Conservation (phyloP, 257 asterid genomes). For the Rehmannia glutinosa region DNA sequence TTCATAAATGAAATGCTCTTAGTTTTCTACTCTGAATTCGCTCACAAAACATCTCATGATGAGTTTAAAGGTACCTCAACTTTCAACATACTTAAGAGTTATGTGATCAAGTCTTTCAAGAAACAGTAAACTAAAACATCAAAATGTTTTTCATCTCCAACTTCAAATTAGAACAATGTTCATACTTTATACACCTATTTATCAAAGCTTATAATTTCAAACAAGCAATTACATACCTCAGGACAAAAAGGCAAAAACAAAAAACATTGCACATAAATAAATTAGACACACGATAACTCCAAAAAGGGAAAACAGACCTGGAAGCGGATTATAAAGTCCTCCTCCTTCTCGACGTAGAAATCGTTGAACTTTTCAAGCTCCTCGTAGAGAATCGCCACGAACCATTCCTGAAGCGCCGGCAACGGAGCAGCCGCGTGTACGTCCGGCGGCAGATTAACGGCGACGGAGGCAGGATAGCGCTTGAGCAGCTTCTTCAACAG, state of each 20-base stretch:
- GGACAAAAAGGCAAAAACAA: neutral
- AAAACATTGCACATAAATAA: neutral
- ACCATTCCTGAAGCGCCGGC: conserved; percentile 61
- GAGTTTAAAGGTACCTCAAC: neutral
- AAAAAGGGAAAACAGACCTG: conserved; percentile 41
- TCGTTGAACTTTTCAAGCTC: conserved; percentile 90
- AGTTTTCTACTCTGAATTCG: neutral
- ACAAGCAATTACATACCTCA: neutral
- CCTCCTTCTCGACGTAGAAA: conserved; percentile 97
- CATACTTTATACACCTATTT: neutral
- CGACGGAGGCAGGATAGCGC: conserved; percentile 31
- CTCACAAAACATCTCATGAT: neutral
- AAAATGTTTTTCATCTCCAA: neutral
- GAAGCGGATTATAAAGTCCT: conserved; percentile 73
- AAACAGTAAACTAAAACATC: neutral
- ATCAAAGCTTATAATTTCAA: neutral
- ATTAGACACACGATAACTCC: neutral
- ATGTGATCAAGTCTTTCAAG: neutral
- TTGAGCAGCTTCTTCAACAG: conserved; percentile 82
- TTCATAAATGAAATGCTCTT: neutral
- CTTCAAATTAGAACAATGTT: neutral
- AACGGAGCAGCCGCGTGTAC: conserved; percentile 23
- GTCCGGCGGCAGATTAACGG: conserved; percentile 18
- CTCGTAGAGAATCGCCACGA: conserved; percentile 53
- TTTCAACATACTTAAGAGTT: conserved; percentile 9